Base-by-base conservation (phyloP, 2,329 filamentous ascomycete species). In the Raffaelea ambrosiae region DNA sequence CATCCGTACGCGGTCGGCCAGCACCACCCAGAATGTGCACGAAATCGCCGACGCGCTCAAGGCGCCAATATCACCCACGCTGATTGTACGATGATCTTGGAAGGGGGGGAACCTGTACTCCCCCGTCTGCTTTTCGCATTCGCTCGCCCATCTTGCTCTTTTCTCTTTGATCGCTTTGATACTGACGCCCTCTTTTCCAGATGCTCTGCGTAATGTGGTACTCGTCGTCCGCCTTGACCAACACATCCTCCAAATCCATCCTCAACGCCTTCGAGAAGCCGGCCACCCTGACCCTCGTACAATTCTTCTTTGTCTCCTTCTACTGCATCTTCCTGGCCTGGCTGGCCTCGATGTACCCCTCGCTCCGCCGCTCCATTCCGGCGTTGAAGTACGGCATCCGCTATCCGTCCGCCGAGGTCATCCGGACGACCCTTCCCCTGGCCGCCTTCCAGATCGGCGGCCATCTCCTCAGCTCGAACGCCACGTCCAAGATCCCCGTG, bases 201-300 rank as follows among this genome's bases (percentile, higher is more conserved):
- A 67, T 77, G 44, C 81, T 96, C 43, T 97, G 91, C 67, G 70
- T 90, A 49, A 69, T 91, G 61, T 97, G 93, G 93, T 98, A 97
- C 71, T 78, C 86, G 63, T 95, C 90, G 21, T 97, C 91, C 40
- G 93, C 94, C 53, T 72, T 97, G 57, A 96, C 93, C 53, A 98
- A 97, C 64, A 96, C 93, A 2, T 97, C 93, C 21, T 96, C 93
- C 46, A 98, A 98, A 69, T 87, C 91, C 18, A 98, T 98, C 60
- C 74, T 97, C 52, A 96, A 88, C 56, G 86, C 88, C 40, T 88
- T 96, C 55, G 82, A 87, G 50, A 93, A 88, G 66, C 91, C 91
- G 2, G 86, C 93, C 29, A 96, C 91, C 19, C 77, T 97, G 58
- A 97, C 91, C 2, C 75, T 95, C 49, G 75, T 95, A 45, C 93